Conservation (phyloP, 2,329 filamentous ascomycete genomes). For the Didymella pinodella region DNA sequence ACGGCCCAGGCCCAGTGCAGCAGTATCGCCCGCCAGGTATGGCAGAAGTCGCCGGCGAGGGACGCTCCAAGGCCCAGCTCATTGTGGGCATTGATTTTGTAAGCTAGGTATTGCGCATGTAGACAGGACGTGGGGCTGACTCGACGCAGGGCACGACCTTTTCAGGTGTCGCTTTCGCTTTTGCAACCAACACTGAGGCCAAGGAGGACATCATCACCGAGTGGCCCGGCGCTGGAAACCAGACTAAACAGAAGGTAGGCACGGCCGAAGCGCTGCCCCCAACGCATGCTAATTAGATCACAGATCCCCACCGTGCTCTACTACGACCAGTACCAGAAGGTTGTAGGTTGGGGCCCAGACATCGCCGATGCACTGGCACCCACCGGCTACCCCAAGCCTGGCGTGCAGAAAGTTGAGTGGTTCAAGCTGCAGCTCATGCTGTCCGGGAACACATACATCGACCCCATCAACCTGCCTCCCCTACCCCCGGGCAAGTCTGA, state of each 20-base stretch:
- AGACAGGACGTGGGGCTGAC: conserved; percentile 6
- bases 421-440: conserved; percentile 99
- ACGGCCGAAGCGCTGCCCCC: background rate
- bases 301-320: conserved; percentile 99
- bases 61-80: conserved; percentile 91
- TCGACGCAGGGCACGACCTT: conserved; percentile 85
- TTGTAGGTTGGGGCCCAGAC: conserved; percentile 99
- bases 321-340: conserved; percentile 99
- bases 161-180: conserved; percentile 92
- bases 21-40: conserved; percentile 41
- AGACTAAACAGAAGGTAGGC: conserved; percentile 95
- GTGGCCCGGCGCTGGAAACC: conserved; percentile 96
- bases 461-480: conserved; percentile 97
- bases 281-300: conserved; percentile 9
- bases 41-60: conserved; percentile 83
- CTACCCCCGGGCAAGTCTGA: conserved; percentile 98
- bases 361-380: conserved; percentile 96
- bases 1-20: conserved; percentile 44
- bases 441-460: conserved; percentile 98
- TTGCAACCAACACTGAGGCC: conserved; percentile 94
- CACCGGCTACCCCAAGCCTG: conserved; percentile 95
- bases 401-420: conserved; percentile 99
- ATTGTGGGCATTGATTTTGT: conserved; percentile 99
- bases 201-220: conserved; percentile 99
- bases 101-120: conserved; percentile 31